A percentile compares a stretch with the other conserved stretches of the same genome.
Conservation (phyloP, 169 alveolate species). For the Plasmodium falciparum region DNA sequence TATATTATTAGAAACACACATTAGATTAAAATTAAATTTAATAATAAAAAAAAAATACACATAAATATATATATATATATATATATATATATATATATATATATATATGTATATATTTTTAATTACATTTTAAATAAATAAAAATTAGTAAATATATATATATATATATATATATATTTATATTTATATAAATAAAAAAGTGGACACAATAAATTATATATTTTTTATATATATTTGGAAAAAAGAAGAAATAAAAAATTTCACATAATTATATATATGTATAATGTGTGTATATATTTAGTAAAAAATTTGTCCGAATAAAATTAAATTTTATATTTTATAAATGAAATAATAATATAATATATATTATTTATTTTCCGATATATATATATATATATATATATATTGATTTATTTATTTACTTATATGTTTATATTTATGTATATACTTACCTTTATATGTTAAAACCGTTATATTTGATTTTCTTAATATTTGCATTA, state of each 20-base stretch:
- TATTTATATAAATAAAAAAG: not conserved
- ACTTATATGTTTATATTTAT: not conserved
- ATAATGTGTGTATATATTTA: constrained; percentile 6
- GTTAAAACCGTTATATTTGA: not conserved
- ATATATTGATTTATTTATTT: not conserved
- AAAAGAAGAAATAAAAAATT: not conserved
- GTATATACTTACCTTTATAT: not conserved
- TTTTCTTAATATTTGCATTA: not conserved
- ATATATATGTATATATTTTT: constrained; percentile 1
- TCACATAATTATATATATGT: not conserved
- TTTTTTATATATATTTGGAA: not conserved
- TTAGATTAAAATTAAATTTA: not conserved
- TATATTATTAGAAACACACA: not conserved
- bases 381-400: not conserved
- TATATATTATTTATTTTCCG: too few relatives aligned
- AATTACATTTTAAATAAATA: not conserved
- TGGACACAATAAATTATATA: not conserved
- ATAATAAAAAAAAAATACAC: not conserved
- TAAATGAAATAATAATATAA: too few relatives aligned
- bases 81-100: not conserved
- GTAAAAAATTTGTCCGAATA: constrained; percentile 6
- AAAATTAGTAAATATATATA: not conserved
- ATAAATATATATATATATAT: not conserved
- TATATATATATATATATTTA: not conserved
- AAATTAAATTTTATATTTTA: not conserved